Base-by-base conservation (phyloP, 2,329 filamentous ascomycete genomes). In the Epichloe elymi region DNA sequence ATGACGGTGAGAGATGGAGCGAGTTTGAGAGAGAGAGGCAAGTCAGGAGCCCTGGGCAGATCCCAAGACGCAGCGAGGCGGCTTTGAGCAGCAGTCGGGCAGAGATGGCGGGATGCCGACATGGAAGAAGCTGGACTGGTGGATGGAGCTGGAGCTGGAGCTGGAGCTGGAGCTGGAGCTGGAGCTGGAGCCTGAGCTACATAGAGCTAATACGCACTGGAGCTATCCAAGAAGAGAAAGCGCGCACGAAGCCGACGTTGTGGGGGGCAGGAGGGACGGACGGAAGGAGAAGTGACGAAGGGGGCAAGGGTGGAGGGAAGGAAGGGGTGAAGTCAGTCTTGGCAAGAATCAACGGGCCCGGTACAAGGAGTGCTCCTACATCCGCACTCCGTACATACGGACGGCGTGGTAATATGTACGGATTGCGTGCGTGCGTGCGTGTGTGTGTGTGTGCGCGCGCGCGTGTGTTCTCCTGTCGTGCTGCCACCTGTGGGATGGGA, bases 1-100 rank as follows among this genome's bases (percentile, higher is more conserved):
- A 26, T 36, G 30, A 35, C 17, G 19, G 41, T 15, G 46, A 44
- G 50, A 43, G 26, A 14, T 26, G 41, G 19, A 20, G 46, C 42
- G 40, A 46, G 37, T 50, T 48, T 53, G 46, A 14, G 33, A 33
- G 33, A 45, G 43, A n/a, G 14, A 45, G 50, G 37, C 46, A 40
- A 40, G 17, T 23, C 19, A 19, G 30, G 6, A 40, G 50, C 39
- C 26, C 52, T 55, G 50, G 20, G 43, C 50, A 51, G 55, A 53
- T 41, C 46, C 47, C 44, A 47, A 48, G 37, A 33, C 40, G 48
- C 43, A 40, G 50, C 48, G 45, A 55, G 50, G 48, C 50, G 46
- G 41, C 40, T n/a, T 38, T 48, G 48, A 53, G 51, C 50, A 52
- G 49, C 53, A 52, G 56, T 55, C 58, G 56, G 57, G 56, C 51